A percentile compares a stretch with the other conserved stretches of the same genome.
These are phyloP conservation scores for Ettlia oleoabundans DNA, from an alignment of 139 green algal species.

Conservation along the genomic window DNA sequence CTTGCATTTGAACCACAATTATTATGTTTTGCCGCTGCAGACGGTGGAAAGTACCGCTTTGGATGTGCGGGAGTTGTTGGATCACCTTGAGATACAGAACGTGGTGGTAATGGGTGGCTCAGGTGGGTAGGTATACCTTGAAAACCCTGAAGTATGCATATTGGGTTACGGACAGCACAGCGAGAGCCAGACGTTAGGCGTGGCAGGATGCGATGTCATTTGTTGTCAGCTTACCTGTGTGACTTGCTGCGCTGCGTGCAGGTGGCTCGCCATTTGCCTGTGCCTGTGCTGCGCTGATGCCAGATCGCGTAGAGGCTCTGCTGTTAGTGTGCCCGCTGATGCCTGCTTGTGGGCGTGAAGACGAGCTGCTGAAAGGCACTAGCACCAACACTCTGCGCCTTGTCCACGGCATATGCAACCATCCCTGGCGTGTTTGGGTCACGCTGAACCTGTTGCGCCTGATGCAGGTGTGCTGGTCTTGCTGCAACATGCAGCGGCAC, in stretches of 20 bases:
- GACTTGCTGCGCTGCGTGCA: not conserved
- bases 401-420: not conserved
- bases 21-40: too few species aligned
- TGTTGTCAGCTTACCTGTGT: too few species aligned
- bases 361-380: not conserved
- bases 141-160: too few species aligned
- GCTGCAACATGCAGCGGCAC: too few species aligned
- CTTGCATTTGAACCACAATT: too few species aligned
- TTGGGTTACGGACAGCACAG: not conserved
- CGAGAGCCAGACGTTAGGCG: not conserved
- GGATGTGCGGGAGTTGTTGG: constrained; percentile 21
- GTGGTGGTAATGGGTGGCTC: constrained; percentile 9
- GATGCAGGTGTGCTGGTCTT: not conserved
- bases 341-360: constrained; percentile 1
- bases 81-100: not conserved
- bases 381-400: not conserved
- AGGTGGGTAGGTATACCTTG: not conserved
- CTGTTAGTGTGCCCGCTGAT: constrained; percentile 31
- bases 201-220: not conserved
- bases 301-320: constrained; percentile 1
- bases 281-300: constrained; percentile 10
- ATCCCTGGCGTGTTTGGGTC: constrained; percentile 16
- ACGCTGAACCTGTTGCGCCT: constrained; percentile 21
- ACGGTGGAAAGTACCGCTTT: not conserved
- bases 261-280: constrained; percentile 28